phyloP scores from a whole-genome alignment of 2,329 filamentous ascomycete species.

The Pseudocercospora ulei region DNA sequence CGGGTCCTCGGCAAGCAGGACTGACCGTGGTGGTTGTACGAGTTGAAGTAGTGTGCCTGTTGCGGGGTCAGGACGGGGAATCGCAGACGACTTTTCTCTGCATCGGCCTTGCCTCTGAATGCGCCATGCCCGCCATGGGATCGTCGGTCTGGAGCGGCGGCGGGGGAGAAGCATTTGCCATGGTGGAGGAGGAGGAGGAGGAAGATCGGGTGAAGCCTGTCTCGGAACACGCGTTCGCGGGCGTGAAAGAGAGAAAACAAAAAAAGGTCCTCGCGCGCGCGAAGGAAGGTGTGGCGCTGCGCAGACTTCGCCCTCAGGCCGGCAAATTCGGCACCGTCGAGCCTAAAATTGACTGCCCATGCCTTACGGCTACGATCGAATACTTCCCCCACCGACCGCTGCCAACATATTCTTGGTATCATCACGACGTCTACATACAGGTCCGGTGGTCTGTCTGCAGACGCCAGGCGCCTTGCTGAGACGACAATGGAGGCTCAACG shows the following conservation, averaged over 20 bases:
- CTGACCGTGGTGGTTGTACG: conserved; percentile 96
- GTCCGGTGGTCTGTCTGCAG: conserved; percentile 7
- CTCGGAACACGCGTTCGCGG: neutral
- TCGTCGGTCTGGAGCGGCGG: conserved; percentile 20
- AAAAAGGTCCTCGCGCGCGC: neutral
- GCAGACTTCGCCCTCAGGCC: too few relatives aligned
- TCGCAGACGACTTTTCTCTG: too few relatives aligned
- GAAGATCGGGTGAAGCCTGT: too few relatives aligned
- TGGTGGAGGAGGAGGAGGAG: neutral
- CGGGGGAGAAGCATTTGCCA: conserved; percentile 15
- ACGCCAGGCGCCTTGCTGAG: conserved; percentile 8
- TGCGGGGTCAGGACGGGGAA: too few relatives aligned
- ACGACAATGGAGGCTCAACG: conserved; percentile 5
- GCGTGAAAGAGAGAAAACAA: too few relatives aligned
- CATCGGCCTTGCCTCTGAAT: conserved; percentile 67
- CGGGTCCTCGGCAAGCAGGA: conserved; percentile 22
- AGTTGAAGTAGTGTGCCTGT: conserved; percentile 92
- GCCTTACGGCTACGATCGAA: too few relatives aligned
- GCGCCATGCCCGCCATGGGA: conserved; percentile 60
- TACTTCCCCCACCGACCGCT: too few relatives aligned
- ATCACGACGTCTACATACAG: conserved; percentile 1
- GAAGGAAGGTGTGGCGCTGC: too few relatives aligned
- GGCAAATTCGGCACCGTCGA: too few relatives aligned
- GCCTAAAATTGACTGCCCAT: too few relatives aligned
- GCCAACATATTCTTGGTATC: conserved; percentile 8